A percentile compares a stretch with the other conserved stretches of the same genome.
These are phyloP conservation scores for Rhododendron kiyosumense DNA, from an alignment of 148 eudicot genomes.

Conservation along the genomic window DNA sequence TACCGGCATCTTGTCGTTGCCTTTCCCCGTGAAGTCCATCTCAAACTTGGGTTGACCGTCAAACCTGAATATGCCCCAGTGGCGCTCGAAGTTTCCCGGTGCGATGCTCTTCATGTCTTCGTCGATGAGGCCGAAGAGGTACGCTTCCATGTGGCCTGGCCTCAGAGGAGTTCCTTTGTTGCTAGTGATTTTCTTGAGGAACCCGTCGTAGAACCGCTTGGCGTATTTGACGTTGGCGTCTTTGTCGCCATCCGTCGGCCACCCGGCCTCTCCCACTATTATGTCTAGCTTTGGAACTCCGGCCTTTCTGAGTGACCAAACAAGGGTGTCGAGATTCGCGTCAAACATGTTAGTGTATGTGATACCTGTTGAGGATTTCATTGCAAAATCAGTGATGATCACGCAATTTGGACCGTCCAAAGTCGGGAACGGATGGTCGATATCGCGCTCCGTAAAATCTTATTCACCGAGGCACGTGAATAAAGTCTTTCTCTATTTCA, in stretches of 20 bases:
- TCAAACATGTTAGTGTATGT: constrained; percentile 76
- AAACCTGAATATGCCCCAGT: constrained; percentile 81
- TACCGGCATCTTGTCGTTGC: constrained; percentile 28
- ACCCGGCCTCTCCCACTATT: constrained; percentile 84
- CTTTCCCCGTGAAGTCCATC: constrained; percentile 32
- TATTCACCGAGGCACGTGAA: too few relatives aligned
- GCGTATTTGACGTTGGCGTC: constrained; percentile 60
- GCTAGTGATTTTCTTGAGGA: constrained; percentile 39
- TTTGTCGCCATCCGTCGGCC: constrained; percentile 82
- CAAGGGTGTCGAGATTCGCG: constrained; percentile 82
- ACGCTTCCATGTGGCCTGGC: constrained; percentile 61
- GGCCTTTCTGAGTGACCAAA: constrained; percentile 63
- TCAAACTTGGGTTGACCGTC: constrained; percentile 71
- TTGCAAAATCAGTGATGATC: background rate
- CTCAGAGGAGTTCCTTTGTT: constrained; percentile 73
- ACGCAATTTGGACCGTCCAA: too few relatives aligned
- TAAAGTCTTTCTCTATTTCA: too few relatives aligned
- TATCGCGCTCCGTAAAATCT: too few relatives aligned
- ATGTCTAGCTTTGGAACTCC: constrained; percentile 53
- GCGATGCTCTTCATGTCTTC: constrained; percentile 79
- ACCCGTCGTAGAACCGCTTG: constrained; percentile 69
- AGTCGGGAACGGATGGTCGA: too few relatives aligned
- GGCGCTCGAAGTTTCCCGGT: constrained; percentile 88
- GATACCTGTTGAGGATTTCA: background rate
- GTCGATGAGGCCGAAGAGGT: constrained; percentile 62